Percentiles rank a stretch among this genome's conserved stretches.
Evolutionary conservation across 208 protist genomes (phyloP).

Genomic region (Wallacemonas sp.): DNA sequence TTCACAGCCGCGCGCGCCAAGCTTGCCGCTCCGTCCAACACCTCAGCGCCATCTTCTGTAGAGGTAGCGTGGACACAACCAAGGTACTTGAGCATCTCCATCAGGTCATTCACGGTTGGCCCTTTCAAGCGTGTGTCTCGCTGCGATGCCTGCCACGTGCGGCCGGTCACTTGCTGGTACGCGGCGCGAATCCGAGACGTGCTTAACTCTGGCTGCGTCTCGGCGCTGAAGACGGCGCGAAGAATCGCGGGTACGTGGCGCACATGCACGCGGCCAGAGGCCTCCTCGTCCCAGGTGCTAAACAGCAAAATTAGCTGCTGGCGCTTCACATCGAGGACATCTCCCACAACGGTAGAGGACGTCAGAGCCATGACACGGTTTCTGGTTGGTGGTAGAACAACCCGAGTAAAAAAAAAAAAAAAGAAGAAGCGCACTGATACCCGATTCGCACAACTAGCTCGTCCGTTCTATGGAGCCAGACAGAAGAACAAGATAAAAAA

Average conservation of each 20-base stretch:
- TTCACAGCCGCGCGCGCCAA: constrained; percentile 22
- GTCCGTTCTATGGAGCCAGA: no score
- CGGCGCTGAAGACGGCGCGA: constrained; percentile 43
- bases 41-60: constrained; percentile 1
- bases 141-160: constrained; percentile 13
- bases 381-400: background rate
- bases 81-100: constrained; percentile 37
- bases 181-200: constrained; percentile 19
- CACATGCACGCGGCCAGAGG: constrained; percentile 39
- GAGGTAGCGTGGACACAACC: constrained; percentile 3
- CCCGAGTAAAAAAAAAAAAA: no score
- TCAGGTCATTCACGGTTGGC: constrained; percentile 44
- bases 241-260: constrained; percentile 48
- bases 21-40: constrained; percentile 12
- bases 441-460: no score
- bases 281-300: constrained; percentile 53
- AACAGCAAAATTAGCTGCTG: constrained; percentile 67
- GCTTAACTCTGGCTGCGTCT: no score
- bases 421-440: background rate
- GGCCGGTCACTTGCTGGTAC: constrained; percentile 28
- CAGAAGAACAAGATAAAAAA: no score
- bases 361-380: constrained; percentile 1
- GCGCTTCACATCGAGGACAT: constrained; percentile 51
- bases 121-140: constrained; percentile 1
- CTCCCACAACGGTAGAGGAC: constrained; percentile 3